Percentiles rank a stretch among this genome's conserved stretches.
phyloP scores from a whole-genome alignment of 1,284 basidiomycete species.

The Microbotryum silenes-acaulis region DNA sequence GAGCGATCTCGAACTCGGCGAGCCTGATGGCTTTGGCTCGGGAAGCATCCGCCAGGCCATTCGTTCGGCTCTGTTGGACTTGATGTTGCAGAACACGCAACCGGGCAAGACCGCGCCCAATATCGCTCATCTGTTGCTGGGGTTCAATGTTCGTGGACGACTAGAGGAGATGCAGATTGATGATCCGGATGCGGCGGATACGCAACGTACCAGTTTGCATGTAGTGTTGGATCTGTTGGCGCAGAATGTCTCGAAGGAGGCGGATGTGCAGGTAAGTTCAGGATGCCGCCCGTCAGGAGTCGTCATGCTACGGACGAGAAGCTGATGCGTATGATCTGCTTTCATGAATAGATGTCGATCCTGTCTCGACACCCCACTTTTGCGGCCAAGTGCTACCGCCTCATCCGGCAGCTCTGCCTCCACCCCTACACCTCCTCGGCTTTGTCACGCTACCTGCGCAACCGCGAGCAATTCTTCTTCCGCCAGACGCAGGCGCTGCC shows the following conservation, averaged over 20 bases:
- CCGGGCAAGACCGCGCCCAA: slow-evolving; percentile 64
- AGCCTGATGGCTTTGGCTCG: slow-evolving; percentile 39
- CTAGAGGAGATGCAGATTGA: slow-evolving; percentile 41
- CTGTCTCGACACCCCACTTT: slow-evolving; percentile 63
- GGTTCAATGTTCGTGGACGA: slow-evolving; percentile 55
- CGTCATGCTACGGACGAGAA: neutral
- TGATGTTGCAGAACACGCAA: slow-evolving; percentile 74
- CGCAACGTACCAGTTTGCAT: slow-evolving; percentile 66
- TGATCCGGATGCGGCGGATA: slow-evolving; percentile 55
- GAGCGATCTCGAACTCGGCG: slow-evolving; percentile 38
- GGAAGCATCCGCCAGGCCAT: slow-evolving; percentile 57
- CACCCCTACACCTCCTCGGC: slow-evolving; percentile 75
- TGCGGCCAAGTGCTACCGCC: slow-evolving; percentile 75
- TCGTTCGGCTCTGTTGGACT: slow-evolving; percentile 69
- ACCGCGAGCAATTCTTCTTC: slow-evolving; percentile 80
- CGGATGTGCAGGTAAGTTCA: slow-evolving; percentile 36
- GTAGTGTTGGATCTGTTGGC: slow-evolving; percentile 71
- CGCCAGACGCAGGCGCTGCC: slow-evolving; percentile 70
- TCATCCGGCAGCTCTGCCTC: slow-evolving; percentile 78
- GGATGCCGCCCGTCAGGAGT: neutral
- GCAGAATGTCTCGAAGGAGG: slow-evolving; percentile 55
- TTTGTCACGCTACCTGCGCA: slow-evolving; percentile 79
- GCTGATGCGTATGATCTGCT: neutral
- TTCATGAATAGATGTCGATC: slow-evolving; percentile 43
- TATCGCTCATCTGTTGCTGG: slow-evolving; percentile 78